Percentiles rank a stretch among this genome's conserved stretches.
These are phyloP conservation scores for Penicillium odoratum DNA, from an alignment of 495 filamentous ascomycete genomes.

Conservation along the genomic window DNA sequence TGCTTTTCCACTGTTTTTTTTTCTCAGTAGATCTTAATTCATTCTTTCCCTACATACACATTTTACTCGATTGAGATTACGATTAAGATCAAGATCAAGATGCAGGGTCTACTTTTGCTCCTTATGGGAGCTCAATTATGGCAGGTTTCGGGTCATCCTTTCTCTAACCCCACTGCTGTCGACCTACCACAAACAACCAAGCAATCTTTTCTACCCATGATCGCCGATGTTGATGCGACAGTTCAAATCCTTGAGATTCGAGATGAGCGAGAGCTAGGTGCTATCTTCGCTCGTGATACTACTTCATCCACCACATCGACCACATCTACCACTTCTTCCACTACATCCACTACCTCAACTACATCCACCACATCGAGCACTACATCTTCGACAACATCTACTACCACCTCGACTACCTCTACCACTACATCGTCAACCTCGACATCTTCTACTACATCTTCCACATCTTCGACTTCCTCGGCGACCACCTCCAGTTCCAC, in stretches of 20 bases:
- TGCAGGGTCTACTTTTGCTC: slow-evolving; percentile 3
- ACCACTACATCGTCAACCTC: slow-evolving; percentile 4
- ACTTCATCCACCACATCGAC: slow-evolving; percentile 9
- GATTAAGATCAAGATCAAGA: not conserved
- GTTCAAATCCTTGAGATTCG: not conserved
- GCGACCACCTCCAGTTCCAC: slow-evolving; percentile 6
- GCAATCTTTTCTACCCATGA: not conserved
- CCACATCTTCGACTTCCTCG: slow-evolving; percentile 13
- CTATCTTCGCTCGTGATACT: slow-evolving; percentile 19
- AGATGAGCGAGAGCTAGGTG: not conserved
- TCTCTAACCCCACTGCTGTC: not conserved
- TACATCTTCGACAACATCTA: slow-evolving; percentile 6
- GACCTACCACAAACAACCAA: not conserved
- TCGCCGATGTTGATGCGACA: not conserved
- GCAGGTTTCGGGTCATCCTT: slow-evolving; percentile 5
- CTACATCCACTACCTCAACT: not conserved
- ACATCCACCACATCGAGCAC: slow-evolving; percentile 2
- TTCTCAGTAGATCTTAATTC: not conserved
- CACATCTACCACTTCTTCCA: slow-evolving; percentile 6
- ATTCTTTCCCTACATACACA: not conserved
- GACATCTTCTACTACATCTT: slow-evolving; percentile 1
- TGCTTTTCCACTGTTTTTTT: not conserved
- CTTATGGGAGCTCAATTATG: slow-evolving; percentile 7
- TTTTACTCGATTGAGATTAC: no score
- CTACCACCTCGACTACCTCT: not conserved